Percentiles rank a stretch among this genome's conserved stretches.
phyloP scores from a whole-genome alignment of 768 basidiomycete genomes.

The Rhodotorula kratochvilovae region DNA sequence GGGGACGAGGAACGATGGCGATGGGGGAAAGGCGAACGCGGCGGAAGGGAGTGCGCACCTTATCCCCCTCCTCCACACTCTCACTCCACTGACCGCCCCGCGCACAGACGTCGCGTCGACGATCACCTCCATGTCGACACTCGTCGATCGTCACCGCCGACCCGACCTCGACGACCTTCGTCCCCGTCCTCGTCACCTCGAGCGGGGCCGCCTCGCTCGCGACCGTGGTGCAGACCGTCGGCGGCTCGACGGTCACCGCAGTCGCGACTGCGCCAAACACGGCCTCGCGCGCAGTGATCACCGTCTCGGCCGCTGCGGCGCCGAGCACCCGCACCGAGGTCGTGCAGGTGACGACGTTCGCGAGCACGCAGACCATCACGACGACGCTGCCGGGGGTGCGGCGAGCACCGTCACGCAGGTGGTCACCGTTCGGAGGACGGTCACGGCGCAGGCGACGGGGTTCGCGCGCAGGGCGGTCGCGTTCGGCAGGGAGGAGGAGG shows the following conservation, averaged over 20 bases:
- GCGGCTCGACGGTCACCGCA: conserved; percentile 20
- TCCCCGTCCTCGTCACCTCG: not conserved
- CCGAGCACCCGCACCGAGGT: conserved; percentile 12
- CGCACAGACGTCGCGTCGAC: conserved; percentile 4
- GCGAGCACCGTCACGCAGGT: conserved; percentile 9
- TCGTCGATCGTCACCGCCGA: conserved; percentile 12
- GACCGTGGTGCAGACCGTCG: not conserved
- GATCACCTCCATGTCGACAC: conserved; percentile 9
- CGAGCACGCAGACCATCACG: conserved; percentile 24
- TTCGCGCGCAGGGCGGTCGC: not conserved
- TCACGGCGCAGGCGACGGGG: conserved; percentile 9
- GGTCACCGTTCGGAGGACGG: conserved; percentile 7
- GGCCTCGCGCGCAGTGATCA: not conserved
- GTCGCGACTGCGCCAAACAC: not conserved
- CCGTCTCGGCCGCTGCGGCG: conserved; percentile 10
- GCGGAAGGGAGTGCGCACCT: not conserved
- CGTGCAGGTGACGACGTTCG: conserved; percentile 24
- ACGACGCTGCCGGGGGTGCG: conserved; percentile 6
- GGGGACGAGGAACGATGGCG: conserved; percentile 12
- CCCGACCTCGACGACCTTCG: not conserved
- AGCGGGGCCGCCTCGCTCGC: not conserved
- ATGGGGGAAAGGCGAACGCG: not conserved
- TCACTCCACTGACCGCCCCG: not conserved
- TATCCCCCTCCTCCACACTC: too few species aligned
- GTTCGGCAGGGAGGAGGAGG: not conserved